These are phyloP conservation scores for Lipomyces yamadae DNA, from an alignment of 805 yeast species.

Conservation along the genomic window DNA sequence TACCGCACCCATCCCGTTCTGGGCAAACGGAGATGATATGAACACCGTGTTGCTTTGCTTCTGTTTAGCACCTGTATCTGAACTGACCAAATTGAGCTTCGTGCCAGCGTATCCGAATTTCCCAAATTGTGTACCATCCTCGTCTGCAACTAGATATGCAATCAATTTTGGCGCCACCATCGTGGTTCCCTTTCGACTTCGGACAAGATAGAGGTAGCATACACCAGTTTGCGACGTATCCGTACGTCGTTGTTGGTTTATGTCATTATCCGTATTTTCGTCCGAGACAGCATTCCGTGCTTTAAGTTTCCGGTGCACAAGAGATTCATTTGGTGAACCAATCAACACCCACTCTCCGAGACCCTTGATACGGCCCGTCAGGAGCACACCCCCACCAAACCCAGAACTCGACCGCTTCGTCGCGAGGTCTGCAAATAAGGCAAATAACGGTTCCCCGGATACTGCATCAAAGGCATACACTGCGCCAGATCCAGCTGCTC, in stretches of 20 bases:
- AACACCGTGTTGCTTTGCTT: conserved; percentile 40
- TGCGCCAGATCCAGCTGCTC: conserved; percentile 24
- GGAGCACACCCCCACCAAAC: conserved; percentile 34
- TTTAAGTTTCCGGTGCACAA: conserved; percentile 39
- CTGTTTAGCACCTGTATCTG: background rate
- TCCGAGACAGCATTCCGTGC: conserved; percentile 41
- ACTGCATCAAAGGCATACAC: conserved; percentile 26
- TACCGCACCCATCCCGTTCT: conserved; percentile 53
- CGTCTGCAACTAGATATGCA: conserved; percentile 37
- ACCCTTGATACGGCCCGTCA: conserved; percentile 25
- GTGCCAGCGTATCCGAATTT: conserved; percentile 48
- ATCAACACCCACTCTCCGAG: conserved; percentile 35
- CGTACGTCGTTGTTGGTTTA: background rate
- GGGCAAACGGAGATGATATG: conserved; percentile 52
- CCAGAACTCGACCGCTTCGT: conserved; percentile 14
- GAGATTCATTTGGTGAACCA: conserved; percentile 31
- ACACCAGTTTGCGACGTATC: conserved; percentile 46
- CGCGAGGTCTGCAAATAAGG: conserved; percentile 16
- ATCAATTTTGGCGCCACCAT: conserved; percentile 35
- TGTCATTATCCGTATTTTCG: conserved; percentile 36
- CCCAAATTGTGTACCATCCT: conserved; percentile 36
- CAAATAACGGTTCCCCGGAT: conserved; percentile 21
- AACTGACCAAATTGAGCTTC: conserved; percentile 33
- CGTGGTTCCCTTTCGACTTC: conserved; percentile 16
- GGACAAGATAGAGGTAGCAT: conserved; percentile 45